Base-by-base conservation (phyloP, 148 eudicot genomes). In the Vaccinium vitisidaea region DNA sequence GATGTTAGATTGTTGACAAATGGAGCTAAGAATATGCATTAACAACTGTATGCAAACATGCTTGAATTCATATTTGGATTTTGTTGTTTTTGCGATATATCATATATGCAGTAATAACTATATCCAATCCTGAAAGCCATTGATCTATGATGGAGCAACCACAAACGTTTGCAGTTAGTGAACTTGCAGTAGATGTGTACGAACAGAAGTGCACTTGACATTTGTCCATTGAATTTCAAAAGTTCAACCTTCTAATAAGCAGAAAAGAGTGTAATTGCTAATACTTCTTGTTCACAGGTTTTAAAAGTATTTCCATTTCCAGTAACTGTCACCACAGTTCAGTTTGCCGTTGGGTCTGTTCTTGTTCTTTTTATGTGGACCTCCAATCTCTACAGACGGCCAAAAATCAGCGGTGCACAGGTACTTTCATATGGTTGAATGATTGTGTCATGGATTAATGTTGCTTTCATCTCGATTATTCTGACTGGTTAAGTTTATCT, bases 351-450 rank as follows among this genome's bases (percentile, higher is more conserved):
- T 83, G 99, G 99, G 75, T 77, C 94, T 55, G 92, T 92, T 16
- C 84, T 95, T 39, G 96, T 92, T 21, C 80, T 93, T 73, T 87
- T 92, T 23, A 97, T 95, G 98, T 97, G 99, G 99, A 85, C 89
- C 23, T 76, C 87, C 53, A 95, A 95, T 88, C 91, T 97, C 73
- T 89, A 92, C 90, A 94, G 89, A 87, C 90, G 93, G 63, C 99
- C 99, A 10, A 95, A 91, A 87, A 88, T 97, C 80, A 95, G 91
- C 70, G 89, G 88, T 54, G 88, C 89, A 54, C 98, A 94, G 98
- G 99, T 97, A 89, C 27, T 18, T 69, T 82, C 19, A 71, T 25
- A 56, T 53, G 61, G 73, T 63, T 14, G 27, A 83, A 74, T 82
- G 53, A 5, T 6, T 74, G 54, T 46, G 4, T 43, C 49, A 12